These are phyloP conservation scores for Penicillium daleae DNA, from an alignment of 495 filamentous ascomycete species.

Conservation along the genomic window DNA sequence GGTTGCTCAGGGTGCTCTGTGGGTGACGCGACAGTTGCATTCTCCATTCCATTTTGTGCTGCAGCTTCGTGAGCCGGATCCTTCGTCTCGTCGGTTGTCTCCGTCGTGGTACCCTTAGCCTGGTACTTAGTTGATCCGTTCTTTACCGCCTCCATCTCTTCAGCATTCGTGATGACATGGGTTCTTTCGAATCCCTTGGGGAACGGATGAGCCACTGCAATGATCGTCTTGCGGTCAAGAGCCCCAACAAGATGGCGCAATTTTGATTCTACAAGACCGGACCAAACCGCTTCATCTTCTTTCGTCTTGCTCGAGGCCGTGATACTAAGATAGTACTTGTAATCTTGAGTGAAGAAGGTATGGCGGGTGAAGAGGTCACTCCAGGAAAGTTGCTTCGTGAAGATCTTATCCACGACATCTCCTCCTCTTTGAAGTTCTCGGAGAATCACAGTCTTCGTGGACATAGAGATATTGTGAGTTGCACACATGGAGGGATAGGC, in stretches of 20 bases:
- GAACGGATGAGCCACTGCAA: slow-evolving; percentile 86
- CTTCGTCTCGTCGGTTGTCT: slow-evolving; percentile 60
- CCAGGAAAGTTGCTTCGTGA: slow-evolving; percentile 74
- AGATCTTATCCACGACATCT: slow-evolving; percentile 80
- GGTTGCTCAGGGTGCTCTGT: slow-evolving; percentile 9
- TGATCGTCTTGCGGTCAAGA: slow-evolving; percentile 71
- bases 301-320: slow-evolving; percentile 84
- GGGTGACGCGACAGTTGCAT: slow-evolving; percentile 45
- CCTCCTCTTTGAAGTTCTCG: slow-evolving; percentile 78
- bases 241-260: slow-evolving; percentile 80
- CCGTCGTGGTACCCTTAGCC: slow-evolving; percentile 61
- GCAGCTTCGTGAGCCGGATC: slow-evolving; percentile 57
- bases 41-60: slow-evolving; percentile 51
- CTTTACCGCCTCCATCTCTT: slow-evolving; percentile 70
- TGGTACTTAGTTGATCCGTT: slow-evolving; percentile 72
- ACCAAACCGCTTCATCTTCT: slow-evolving; percentile 84
- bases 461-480: slow-evolving; percentile 88
- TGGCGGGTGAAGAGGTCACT: slow-evolving; percentile 86
- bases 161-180: slow-evolving; percentile 71
- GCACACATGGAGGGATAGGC: slow-evolving; percentile 97
- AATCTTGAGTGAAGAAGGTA: slow-evolving; percentile 87
- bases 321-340: slow-evolving; percentile 92
- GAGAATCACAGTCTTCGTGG: slow-evolving; percentile 81
- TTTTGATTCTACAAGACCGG: slow-evolving; percentile 90
- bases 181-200: slow-evolving; percentile 87